phyloP scores from a whole-genome alignment of 176 grass and related monocot species.

The Phyllostachys edulis region DNA sequence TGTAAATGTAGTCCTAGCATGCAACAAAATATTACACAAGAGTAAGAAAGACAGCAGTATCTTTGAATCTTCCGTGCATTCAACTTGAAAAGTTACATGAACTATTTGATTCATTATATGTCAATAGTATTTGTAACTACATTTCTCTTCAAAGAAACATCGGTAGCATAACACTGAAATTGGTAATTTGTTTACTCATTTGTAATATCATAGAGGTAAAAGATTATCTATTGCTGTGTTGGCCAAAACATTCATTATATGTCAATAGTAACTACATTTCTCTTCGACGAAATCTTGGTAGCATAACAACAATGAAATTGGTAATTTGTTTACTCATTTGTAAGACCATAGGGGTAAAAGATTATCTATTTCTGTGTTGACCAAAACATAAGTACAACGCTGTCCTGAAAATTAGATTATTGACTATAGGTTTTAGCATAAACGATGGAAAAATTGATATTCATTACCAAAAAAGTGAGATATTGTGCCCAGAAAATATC shows the following conservation, averaged over 20 bases:
- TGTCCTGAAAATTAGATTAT: no score
- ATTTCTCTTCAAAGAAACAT: background rate
- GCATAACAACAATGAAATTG: background rate
- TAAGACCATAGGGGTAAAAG: background rate
- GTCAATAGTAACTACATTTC: background rate
- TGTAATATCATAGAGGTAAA: background rate
- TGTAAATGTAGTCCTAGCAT: background rate
- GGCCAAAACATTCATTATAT: background rate
- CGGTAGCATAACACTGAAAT: background rate
- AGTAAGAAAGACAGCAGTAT: background rate
- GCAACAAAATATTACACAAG: background rate
- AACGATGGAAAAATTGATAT: background rate
- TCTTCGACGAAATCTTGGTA: background rate
- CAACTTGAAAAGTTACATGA: background rate
- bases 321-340: conserved; percentile 11
- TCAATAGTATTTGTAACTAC: background rate
- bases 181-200: conserved; percentile 9
- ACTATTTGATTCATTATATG: conserved; percentile 1
- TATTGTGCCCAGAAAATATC: background rate
- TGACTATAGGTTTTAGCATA: background rate
- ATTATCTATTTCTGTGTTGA: background rate
- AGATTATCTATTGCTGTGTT: background rate
- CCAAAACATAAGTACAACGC: no score
- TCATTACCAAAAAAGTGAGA: background rate
- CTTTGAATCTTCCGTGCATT: background rate